These are phyloP conservation scores for Pouteria glomerata DNA, from an alignment of 148 eudicot genomes.

Conservation along the genomic window DNA sequence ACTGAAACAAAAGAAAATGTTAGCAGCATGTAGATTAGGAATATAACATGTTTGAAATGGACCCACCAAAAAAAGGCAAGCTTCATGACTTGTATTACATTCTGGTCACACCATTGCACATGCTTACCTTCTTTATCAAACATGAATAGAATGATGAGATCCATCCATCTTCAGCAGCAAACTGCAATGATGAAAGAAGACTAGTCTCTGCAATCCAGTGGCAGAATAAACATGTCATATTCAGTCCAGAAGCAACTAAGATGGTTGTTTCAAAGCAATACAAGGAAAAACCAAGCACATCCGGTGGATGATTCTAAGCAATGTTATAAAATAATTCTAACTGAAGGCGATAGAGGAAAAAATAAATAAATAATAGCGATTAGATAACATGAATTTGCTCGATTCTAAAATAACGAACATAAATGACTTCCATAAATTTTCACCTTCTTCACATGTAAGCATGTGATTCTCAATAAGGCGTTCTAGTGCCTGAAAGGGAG, in stretches of 20 bases:
- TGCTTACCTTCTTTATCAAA: slow-evolving; percentile 72
- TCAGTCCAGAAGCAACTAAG: background rate
- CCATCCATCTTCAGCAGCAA: slow-evolving; percentile 83
- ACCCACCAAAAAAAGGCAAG: background rate
- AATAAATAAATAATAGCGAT: background rate
- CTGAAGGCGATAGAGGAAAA: background rate
- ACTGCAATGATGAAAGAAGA: slow-evolving; percentile 68
- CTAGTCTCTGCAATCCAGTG: slow-evolving; percentile 48
- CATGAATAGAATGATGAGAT: slow-evolving; percentile 86
- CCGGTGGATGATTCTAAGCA: background rate
- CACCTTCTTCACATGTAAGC: slow-evolving; percentile 97
- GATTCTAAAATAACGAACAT: background rate
- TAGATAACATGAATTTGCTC: background rate
- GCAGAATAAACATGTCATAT: slow-evolving; percentile 10
- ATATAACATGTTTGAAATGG: background rate
- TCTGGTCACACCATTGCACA: background rate
- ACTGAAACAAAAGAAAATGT: background rate
- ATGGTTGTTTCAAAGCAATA: background rate
- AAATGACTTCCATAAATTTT: background rate
- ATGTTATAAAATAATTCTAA: background rate
- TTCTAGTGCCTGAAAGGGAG: slow-evolving; percentile 68
- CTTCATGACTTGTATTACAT: background rate
- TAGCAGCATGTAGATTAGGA: background rate
- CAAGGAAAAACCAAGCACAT: background rate
- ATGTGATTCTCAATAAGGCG: slow-evolving; percentile 92